Evolutionary conservation across 1,284 basidiomycete species (phyloP), one percentile per base, ranked within the genome.

Genomic region (Puccinia triticina): DNA sequence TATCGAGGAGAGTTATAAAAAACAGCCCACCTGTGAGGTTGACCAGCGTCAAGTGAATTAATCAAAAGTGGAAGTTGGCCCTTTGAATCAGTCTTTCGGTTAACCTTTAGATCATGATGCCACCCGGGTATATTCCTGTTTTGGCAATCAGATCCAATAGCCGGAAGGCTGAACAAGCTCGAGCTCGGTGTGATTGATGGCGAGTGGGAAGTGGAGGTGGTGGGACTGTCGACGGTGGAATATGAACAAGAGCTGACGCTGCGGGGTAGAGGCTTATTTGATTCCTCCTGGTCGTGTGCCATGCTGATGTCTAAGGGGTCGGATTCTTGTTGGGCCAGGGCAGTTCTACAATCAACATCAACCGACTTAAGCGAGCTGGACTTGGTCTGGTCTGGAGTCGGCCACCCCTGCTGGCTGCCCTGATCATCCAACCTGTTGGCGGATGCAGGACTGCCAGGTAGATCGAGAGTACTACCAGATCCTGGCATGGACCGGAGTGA

Each of bases 201-300:
- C 37, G 69, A 72, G 14, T 72, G 69, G 46, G 21, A 72, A 32
- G 69, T 72, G 46, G 69, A 72, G 23, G 69, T 50, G 29, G 69
- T 72, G 2, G 46, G 23, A 50, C 26, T 72, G 26, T 53, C 32
- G 48, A 48, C 50, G 43, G 69, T 72, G 69, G 69, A 48, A 72
- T 50, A 29, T 18, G 69, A 72, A n/a, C 69, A 43, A 16, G 46
- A 48, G 29, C 69, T 72, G 2, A 50, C 10, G 29, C 69, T 48
- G 16, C 64, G 64, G 64, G 64, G 64, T 66, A 66, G 32, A 66
- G 32, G 64, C 7, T 43, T 66, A 72, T 32, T 72, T 53, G 46
- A 72, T 72, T 50, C 69, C 26, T 53, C 48, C 46, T 72, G 46
- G 48, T 72, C 46, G 69, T 8, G 26, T 4, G 43, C 16, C 46